Base-by-base conservation (phyloP, 2,329 filamentous ascomycete species). In the Trichoderma sp. region DNA sequence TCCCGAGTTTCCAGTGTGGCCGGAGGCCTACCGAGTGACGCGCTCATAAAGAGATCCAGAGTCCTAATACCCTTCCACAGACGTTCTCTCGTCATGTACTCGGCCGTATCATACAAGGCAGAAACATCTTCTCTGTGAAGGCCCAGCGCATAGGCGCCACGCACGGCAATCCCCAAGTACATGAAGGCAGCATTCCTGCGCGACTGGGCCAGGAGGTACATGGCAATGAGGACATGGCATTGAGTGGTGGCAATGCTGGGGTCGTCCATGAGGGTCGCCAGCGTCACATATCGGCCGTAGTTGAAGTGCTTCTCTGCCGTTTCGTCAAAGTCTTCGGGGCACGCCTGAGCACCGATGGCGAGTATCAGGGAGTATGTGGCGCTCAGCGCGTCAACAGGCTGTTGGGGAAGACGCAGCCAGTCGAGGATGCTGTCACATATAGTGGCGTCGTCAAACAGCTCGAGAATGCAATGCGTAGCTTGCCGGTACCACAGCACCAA, bases 191-290 rank as follows among this genome's bases (percentile, higher is more conserved):
- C 57, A 21, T 60, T 60, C 15, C 57, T 39, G n/a, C 57, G 43
- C 24, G 28, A 48, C 5, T 50, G 44, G 7, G 44, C 28, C 0
- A 60, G n/a, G 10, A 60, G 44, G 41, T 60, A 60, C 57, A 41
- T 60, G 28, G 45, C 57, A 1, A 60, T 60, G 1, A 60, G 44
- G 10, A 50, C 57, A 14, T 60, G 57, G 14, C 57, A 60, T 24
- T 60, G 57, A 14, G 57, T 48, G 1, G 44, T 60, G 6, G 28
- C 57, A n/a, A 60, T 60, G 44, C 57, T 60, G 7, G 57, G 57
- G 9, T 48, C 57, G 10, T 60, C 57, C 43, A 60, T 60, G 3
- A 60, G 57, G 39, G 44, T 60, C n/a, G 45, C 43, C 19, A 60
- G 15, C 19, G 43, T 60, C 7, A 60, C 57, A n/a, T 48, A 60